Base-by-base conservation (phyloP, 352 stramenopile genomes). In the Globisporangium splendens region DNA sequence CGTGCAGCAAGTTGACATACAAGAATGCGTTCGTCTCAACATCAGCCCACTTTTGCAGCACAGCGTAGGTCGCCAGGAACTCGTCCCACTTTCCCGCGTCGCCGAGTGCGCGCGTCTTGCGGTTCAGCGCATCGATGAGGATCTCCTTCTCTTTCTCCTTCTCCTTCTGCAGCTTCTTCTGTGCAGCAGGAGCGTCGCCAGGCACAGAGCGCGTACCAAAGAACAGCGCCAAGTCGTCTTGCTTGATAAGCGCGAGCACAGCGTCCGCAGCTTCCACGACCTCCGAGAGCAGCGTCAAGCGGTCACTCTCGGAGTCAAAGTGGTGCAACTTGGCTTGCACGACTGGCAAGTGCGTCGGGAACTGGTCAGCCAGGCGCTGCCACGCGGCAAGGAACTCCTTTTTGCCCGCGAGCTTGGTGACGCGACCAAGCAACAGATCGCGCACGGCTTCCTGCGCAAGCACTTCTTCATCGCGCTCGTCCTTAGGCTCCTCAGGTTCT, bases 31-130 rank as follows among this genome's bases (percentile, higher is more conserved):
- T 46, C 50, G 70, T 65, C 21, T 91, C 79, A 1, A 87, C 73
- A 56, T 94, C 84, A 22, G 67, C 78, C 85, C 85, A 95, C 61
- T 95, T 86, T 53, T 91, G 72, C 1, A 95, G 76, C 47, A 60
- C 65, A 1, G 63, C 50, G 51, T 79, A 88, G n/a, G 69, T 62
- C 8, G 59, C 14, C n/a, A 74, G 28, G 47, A 95, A 93, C 21
- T 66, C 66, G 28, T 83, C 70, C 74, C 75, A 87, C 58, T 89
- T 56, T 7, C 54, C 70, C 1, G 56, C 60, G 60, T 91, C 74
- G 3, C 83, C 80, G 4, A 91, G 52, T n/a, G 85, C 85, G 39
- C 85, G 85, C n/a, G 81, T 68, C 56, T 88, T 85, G 24, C 85
- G 82, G 10, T 64, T 66, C 15, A 92, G 63, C n/a, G 83, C 75